Conservation (phyloP, 192 early-diverging fungal species). For the Mortierella hygrophila region DNA sequence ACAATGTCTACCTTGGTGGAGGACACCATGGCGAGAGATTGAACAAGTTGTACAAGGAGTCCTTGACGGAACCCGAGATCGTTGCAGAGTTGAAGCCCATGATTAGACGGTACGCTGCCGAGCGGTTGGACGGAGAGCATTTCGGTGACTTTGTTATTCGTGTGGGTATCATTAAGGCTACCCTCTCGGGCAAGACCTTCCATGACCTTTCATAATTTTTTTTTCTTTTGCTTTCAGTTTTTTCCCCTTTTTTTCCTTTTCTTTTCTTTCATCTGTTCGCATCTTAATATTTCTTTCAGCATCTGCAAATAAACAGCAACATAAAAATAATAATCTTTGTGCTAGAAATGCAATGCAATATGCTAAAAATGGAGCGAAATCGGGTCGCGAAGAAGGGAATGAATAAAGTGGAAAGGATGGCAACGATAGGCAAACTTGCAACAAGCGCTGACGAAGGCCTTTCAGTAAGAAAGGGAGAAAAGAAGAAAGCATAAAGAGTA, state of each 20-base stretch:
- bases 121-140: conserved; percentile 79
- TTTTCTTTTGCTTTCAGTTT: background rate
- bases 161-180: conserved; percentile 85
- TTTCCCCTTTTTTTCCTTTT: background rate
- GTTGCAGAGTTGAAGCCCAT: conserved; percentile 81
- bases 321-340: too few relatives aligned
- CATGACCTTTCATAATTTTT: conserved; percentile 68
- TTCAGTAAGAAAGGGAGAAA: too few relatives aligned
- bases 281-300: background rate
- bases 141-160: conserved; percentile 98
- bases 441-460: too few relatives aligned
- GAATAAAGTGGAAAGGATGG: background rate
- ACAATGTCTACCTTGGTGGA: conserved; percentile 97
- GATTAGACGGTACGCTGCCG: conserved; percentile 83
- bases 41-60: conserved; percentile 94
- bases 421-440: too few relatives aligned
- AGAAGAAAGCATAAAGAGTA: background rate
- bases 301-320: background rate
- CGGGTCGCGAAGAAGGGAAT: background rate
- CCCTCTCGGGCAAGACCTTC: conserved; percentile 82
- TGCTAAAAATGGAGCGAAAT: background rate
- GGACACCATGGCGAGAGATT: conserved; percentile 87
- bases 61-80: conserved; percentile 90
- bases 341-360: too few relatives aligned
- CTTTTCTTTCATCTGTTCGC: background rate